phyloP scores from a whole-genome alignment of 306 rosid species.

The Malus sylvestris region DNA sequence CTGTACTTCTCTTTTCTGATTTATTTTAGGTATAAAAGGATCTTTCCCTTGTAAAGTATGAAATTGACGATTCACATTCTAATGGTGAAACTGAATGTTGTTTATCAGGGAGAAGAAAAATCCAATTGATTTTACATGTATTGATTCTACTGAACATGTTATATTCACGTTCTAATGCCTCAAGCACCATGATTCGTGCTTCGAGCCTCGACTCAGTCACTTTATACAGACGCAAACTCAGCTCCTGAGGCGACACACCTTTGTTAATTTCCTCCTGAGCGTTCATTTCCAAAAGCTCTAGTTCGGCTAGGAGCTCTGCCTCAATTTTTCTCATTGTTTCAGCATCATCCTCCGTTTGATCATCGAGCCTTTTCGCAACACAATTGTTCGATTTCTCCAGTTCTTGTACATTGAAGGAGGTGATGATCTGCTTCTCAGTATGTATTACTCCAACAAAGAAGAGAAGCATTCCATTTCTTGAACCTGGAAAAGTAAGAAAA shows the following conservation, averaged over 20 bases:
- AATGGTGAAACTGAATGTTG: not conserved
- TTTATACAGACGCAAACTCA: not conserved
- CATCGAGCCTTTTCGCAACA: not conserved
- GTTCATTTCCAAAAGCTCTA: not conserved
- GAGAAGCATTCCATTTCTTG: not conserved
- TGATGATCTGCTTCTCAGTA: not conserved
- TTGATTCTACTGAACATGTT: not conserved
- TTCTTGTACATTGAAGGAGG: not conserved
- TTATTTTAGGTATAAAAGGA: conserved; percentile 66
- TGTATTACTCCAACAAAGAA: not conserved
- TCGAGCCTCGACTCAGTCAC: not conserved
- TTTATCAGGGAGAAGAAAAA: not conserved
- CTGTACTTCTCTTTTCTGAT: conserved; percentile 50
- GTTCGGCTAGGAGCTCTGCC: conserved; percentile 7
- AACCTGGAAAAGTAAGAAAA: not conserved
- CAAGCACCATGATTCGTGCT: not conserved
- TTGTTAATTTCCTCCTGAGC: not conserved
- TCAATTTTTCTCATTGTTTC: not conserved
- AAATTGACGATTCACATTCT: not conserved
- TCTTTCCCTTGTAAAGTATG: conserved; percentile 45
- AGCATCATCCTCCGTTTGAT: not conserved
- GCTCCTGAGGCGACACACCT: conserved; percentile 1
- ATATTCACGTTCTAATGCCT: not conserved
- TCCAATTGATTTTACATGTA: not conserved
- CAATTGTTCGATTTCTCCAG: not conserved